These are phyloP conservation scores for Viola pubescens DNA, from an alignment of 441 rosid genomes.

Conservation along the genomic window DNA sequence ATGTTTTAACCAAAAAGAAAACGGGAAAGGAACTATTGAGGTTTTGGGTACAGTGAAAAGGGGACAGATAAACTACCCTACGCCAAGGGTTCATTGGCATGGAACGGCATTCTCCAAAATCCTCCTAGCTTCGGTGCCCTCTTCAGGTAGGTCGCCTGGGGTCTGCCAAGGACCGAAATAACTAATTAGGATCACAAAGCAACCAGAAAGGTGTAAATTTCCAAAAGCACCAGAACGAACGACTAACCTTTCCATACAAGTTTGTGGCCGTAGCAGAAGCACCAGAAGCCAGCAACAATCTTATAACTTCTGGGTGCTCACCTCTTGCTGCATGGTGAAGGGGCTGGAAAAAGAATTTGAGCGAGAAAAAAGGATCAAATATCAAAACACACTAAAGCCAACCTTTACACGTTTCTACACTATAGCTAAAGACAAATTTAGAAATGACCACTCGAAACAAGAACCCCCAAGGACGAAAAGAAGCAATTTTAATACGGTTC, in stretches of 20 bases:
- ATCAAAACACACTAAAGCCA: too few relatives aligned
- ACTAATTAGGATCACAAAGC: conserved; percentile 14
- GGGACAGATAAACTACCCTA: too few relatives aligned
- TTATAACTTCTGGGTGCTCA: conserved; percentile 60
- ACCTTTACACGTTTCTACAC: too few relatives aligned
- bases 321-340: conserved; percentile 94
- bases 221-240: neutral
- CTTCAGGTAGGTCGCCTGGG: conserved; percentile 69
- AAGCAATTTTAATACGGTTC: too few relatives aligned
- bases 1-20: too few relatives aligned
- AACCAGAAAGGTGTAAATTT: neutral
- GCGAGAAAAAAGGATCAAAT: neutral
- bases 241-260: conserved; percentile 57
- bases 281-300: conserved; percentile 57
- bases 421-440: too few relatives aligned
- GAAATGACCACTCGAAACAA: too few relatives aligned
- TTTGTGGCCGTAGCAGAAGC: conserved; percentile 56
- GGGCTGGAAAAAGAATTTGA: conserved; percentile 40
- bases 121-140: conserved; percentile 52
- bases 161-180: conserved; percentile 33
- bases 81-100: conserved; percentile 6
- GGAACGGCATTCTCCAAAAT: conserved; percentile 35
- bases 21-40: too few relatives aligned
- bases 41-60: too few relatives aligned
- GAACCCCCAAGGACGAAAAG: too few relatives aligned